These are phyloP conservation scores for Phytophthora chlamydospora DNA, from an alignment of 352 stramenopile genomes.

Conservation along the genomic window DNA sequence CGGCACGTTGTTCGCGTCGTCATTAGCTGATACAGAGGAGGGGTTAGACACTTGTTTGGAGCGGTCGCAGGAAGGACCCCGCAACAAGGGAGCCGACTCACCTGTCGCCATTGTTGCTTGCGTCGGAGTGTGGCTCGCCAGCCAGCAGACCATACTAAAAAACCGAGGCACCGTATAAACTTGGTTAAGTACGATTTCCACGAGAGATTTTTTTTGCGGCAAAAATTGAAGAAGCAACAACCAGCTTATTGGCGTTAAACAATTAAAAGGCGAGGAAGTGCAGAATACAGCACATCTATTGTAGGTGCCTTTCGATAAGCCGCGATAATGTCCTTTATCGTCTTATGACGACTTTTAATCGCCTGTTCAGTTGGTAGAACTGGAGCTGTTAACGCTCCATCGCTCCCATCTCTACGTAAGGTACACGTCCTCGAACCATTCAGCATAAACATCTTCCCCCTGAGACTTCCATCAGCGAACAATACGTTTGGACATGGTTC, in stretches of 20 bases:
- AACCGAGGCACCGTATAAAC: no score
- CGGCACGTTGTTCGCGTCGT: slow-evolving; percentile 23
- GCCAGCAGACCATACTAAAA: no score
- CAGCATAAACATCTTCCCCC: not conserved
- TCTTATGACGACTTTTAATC: no score
- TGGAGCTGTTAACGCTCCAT: slow-evolving; percentile 1
- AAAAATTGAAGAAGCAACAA: no score
- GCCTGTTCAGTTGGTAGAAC: slow-evolving; percentile 1
- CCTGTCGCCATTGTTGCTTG: slow-evolving; percentile 22
- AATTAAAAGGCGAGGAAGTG: no score
- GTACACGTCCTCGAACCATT: slow-evolving; percentile 2
- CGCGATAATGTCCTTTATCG: no score
- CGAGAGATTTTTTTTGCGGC: no score
- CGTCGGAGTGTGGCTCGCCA: not conserved
- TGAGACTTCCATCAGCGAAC: not conserved
- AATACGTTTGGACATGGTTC: not conserved
- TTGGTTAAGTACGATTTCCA: no score
- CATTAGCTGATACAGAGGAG: slow-evolving; percentile 7
- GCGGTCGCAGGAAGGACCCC: not conserved
- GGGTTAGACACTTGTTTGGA: not conserved
- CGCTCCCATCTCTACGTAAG: not conserved
- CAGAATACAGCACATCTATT: no score
- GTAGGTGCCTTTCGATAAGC: no score
- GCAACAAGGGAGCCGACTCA: not conserved
- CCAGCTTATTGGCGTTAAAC: no score